Base-by-base conservation (phyloP, 2,329 filamentous ascomycete genomes). In the Curvularia lunata region DNA sequence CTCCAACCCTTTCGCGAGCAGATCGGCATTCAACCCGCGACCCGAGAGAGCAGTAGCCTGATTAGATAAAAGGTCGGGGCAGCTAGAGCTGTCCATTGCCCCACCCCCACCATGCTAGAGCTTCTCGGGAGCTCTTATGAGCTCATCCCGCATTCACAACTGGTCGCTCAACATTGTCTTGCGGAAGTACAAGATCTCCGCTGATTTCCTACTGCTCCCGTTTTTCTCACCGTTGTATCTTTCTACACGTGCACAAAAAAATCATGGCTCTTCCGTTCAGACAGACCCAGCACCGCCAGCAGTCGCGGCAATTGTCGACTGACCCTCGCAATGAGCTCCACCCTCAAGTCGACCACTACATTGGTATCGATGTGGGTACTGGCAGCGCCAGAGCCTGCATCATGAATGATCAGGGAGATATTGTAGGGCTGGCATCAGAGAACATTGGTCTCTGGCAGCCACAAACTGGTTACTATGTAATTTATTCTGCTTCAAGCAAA, bases 291-390 rank as follows among this genome's bases (percentile, higher is more conserved):
- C 66, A 66, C 54, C 63, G 69, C 55, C 62, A 73, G 59, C 70
- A 69, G 43, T 81, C 79, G 59, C 77, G 79, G 54, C 79, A 81
- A 65, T 77, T 82, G 76, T 81, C 79, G 13, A 77, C 79, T 40
- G 80, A 82, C 69, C 80, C 82, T 48, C 82, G 83, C 64, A 85
- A 87, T 69, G 84, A 86, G 66, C 78, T 87, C 51, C 80, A 81
- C 52, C 79, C 84, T 40, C 82, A 85, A 59, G 76, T 82, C 64
- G 83, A 86, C 68, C 85, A 88, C 71, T 88, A 85, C 75, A 87
- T 98, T 72, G 94, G 94, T 60, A 91, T 99, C 68, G 95, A 99
- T 80, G 94, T 99, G 49, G 95, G 95, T 51, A 99, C 95, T 19
- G 95, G 95, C 54, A 97, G 92, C 75, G 95, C 94, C 38, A 87